Evolutionary conservation across 1,284 basidiomycete genomes (phyloP).

Genomic region (Coniophora puteana): DNA sequence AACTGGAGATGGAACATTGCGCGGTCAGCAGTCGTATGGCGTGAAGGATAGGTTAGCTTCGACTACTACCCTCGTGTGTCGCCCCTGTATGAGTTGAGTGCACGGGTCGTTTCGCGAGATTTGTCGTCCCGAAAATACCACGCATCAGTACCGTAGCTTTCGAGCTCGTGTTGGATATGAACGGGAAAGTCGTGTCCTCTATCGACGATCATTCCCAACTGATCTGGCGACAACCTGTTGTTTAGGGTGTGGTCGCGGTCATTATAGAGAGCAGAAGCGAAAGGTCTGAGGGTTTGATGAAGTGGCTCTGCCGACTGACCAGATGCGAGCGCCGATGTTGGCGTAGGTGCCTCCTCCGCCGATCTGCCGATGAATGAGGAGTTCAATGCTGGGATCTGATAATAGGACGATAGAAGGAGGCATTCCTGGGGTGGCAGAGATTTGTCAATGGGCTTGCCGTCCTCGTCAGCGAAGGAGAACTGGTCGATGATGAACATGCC

Average conservation of each 20-base stretch:
- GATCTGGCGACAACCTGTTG: slow-evolving; percentile 55
- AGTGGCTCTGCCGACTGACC: no score
- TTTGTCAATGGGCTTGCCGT: slow-evolving; percentile 47
- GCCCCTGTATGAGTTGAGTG: slow-evolving; percentile 77
- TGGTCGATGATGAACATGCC: slow-evolving; percentile 94
- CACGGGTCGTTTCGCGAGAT: slow-evolving; percentile 61
- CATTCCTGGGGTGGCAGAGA: slow-evolving; percentile 49
- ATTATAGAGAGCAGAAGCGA: no score
- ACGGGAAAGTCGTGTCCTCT: slow-evolving; percentile 76
- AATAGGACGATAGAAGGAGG: slow-evolving; percentile 8
- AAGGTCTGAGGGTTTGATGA: no score
- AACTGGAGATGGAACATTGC: slow-evolving; percentile 44
- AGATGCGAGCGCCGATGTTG: slow-evolving; percentile 75
- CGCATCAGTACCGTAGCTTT: slow-evolving; percentile 71
- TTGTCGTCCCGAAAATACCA: slow-evolving; percentile 72
- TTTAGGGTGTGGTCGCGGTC: not conserved
- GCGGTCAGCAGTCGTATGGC: slow-evolving; percentile 14
- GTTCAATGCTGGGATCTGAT: slow-evolving; percentile 1
- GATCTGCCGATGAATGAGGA: slow-evolving; percentile 71
- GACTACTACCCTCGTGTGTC: slow-evolving; percentile 60
- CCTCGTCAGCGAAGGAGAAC: slow-evolving; percentile 58
- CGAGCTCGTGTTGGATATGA: slow-evolving; percentile 52
- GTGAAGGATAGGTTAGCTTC: not conserved
- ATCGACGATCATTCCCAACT: slow-evolving; percentile 83
- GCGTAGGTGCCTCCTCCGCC: slow-evolving; percentile 89